Evolutionary conservation across 2,329 filamentous ascomycete species (phyloP).

Genomic region (Colletotrichum karsti): DNA sequence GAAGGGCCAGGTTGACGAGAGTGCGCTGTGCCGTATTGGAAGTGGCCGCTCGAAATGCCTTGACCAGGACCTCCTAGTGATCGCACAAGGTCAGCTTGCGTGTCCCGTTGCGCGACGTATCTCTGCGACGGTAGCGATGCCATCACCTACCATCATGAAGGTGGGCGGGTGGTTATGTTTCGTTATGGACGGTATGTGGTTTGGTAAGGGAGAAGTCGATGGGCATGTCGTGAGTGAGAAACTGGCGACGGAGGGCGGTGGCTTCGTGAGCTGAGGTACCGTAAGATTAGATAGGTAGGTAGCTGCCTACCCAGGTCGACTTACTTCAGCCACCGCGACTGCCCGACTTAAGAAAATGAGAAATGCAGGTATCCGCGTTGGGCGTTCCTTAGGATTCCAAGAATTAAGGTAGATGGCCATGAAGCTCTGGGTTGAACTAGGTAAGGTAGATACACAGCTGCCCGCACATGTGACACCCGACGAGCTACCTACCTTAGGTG

Average conservation of each 20-base stretch:
- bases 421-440: too few relatives aligned
- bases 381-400: too few relatives aligned
- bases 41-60: slow-evolving; percentile 48
- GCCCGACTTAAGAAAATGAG: too few relatives aligned
- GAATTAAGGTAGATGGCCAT: too few relatives aligned
- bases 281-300: too few relatives aligned
- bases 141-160: background rate
- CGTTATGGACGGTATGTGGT: background rate
- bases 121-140: background rate
- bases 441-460: too few relatives aligned
- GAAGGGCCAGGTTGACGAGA: slow-evolving; percentile 55
- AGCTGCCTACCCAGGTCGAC: too few relatives aligned
- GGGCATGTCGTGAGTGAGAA: background rate
- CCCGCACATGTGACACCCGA: too few relatives aligned
- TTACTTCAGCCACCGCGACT: too few relatives aligned
- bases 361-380: too few relatives aligned
- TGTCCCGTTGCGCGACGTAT: background rate
- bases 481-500: too few relatives aligned
- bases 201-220: background rate
- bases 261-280: background rate
- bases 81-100: background rate
- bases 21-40: slow-evolving; percentile 61
- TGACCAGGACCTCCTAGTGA: slow-evolving; percentile 16
- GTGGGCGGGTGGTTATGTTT: too few relatives aligned
- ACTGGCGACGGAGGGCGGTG: background rate